A percentile compares a stretch with the other conserved stretches of the same genome.
phyloP scores from a whole-genome alignment of 768 basidiomycete species.

The Pulveroboletus frians region DNA sequence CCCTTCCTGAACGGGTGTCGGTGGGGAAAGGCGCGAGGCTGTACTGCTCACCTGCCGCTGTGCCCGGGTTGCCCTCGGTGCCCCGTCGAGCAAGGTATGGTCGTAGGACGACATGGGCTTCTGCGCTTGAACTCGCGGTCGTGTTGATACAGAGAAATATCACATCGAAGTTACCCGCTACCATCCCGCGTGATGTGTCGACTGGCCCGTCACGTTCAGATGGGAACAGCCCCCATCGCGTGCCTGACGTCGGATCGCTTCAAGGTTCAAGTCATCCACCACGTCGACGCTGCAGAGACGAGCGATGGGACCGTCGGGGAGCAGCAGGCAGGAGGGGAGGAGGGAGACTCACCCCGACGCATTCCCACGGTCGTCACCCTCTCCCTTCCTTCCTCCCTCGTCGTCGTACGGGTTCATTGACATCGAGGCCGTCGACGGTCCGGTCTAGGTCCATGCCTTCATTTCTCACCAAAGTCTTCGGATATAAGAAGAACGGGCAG shows the following conservation, averaged over 20 bases:
- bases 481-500: slow-evolving; percentile 58
- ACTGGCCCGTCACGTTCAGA: too few species aligned
- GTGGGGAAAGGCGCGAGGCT: not conserved
- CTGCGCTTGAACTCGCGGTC: not conserved
- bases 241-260: slow-evolving; percentile 15
- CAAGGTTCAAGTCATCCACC: too few species aligned
- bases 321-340: too few species aligned
- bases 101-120: slow-evolving; percentile 35
- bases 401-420: slow-evolving; percentile 4
- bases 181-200: not conserved
- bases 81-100: slow-evolving; percentile 35
- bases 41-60: slow-evolving; percentile 39
- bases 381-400: not conserved
- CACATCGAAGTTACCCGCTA: slow-evolving; percentile 18
- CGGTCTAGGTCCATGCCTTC: slow-evolving; percentile 41
- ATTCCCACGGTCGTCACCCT: slow-evolving; percentile 14
- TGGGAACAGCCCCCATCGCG: slow-evolving; percentile 22
- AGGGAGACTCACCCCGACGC: too few species aligned
- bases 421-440: slow-evolving; percentile 1
- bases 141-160: not conserved
- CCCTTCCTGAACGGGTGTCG: slow-evolving; percentile 38
- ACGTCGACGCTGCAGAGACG: too few species aligned
- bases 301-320: too few species aligned
- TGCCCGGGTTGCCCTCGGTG: slow-evolving; percentile 39
- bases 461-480: slow-evolving; percentile 74